These are phyloP conservation scores for Solanum medicagineum DNA, from an alignment of 257 asterid genomes.

Conservation along the genomic window DNA sequence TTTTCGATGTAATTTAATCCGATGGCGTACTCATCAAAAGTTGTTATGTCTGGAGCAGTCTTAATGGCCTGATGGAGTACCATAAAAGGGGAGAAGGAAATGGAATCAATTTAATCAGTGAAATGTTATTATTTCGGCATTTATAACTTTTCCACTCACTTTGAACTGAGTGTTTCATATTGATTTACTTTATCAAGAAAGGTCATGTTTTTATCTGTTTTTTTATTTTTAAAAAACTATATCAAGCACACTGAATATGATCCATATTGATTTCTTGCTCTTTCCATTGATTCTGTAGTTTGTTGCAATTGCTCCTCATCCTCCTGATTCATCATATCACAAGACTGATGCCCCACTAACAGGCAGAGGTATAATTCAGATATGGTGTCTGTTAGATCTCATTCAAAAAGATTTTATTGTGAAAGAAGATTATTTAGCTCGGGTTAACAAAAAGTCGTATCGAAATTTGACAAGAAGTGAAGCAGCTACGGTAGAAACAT, in stretches of 20 bases:
- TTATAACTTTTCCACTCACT: neutral
- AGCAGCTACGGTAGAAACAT: constrained; percentile 1
- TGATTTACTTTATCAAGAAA: neutral
- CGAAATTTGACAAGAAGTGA: constrained; percentile 6
- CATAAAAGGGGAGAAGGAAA: neutral
- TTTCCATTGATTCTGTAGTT: constrained; percentile 37
- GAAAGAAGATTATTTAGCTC: constrained; percentile 17
- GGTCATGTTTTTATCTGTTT: neutral
- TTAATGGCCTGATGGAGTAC: neutral
- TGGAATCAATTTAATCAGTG: neutral
- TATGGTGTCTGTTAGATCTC: constrained; percentile 67
- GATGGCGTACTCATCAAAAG: neutral
- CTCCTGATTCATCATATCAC: constrained; percentile 82
- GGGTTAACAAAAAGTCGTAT: constrained; percentile 22
- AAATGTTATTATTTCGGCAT: neutral
- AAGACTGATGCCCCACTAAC: constrained; percentile 62
- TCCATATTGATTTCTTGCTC: neutral
- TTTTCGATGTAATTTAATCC: neutral
- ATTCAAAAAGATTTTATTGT: neutral
- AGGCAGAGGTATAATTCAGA: constrained; percentile 89
- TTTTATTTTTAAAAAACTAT: neutral
- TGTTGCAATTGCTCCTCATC: constrained; percentile 87
- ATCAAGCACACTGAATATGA: neutral
- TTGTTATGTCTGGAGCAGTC: neutral
- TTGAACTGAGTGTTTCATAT: neutral